Evolutionary conservation across 1,284 basidiomycete species (phyloP).

Genomic region (Ceratobasidium sp.): DNA sequence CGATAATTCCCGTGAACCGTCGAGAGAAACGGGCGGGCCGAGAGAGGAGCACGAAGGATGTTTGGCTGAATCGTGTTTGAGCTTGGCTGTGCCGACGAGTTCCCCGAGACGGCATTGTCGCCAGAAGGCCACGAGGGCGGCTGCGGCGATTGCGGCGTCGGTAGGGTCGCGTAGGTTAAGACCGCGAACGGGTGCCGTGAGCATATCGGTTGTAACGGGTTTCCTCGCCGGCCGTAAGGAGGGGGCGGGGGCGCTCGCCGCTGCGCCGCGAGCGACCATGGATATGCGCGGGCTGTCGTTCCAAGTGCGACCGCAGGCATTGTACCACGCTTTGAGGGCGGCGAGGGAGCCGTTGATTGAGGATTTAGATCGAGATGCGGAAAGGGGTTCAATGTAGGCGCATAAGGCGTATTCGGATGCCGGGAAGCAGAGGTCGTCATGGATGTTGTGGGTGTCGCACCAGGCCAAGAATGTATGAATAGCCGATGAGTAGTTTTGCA

Average conservation of each 20-base stretch:
- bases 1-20: not conserved
- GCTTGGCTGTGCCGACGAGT: not conserved
- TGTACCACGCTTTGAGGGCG: constrained; percentile 53
- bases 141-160: constrained; percentile 31
- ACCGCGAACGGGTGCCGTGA: not conserved
- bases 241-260: constrained; percentile 49
- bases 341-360: no score
- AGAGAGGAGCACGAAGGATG: not conserved
- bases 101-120: constrained; percentile 34
- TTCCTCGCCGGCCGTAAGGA: constrained; percentile 26
- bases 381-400: no score
- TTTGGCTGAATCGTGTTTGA: not conserved
- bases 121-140: constrained; percentile 35
- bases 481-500: no score
- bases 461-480: no score
- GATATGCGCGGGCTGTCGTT: constrained; percentile 49
- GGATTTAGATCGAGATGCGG: no score
- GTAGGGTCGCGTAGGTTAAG: constrained; percentile 7
- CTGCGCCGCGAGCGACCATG: constrained; percentile 50
- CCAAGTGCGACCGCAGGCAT: constrained; percentile 48
- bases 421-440: no score
- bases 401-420: no score
- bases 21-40: not conserved
- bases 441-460: no score
- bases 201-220: not conserved